Evolutionary conservation across 345 rosid species (phyloP).

Genomic region (Eucalyptus polybractea): DNA sequence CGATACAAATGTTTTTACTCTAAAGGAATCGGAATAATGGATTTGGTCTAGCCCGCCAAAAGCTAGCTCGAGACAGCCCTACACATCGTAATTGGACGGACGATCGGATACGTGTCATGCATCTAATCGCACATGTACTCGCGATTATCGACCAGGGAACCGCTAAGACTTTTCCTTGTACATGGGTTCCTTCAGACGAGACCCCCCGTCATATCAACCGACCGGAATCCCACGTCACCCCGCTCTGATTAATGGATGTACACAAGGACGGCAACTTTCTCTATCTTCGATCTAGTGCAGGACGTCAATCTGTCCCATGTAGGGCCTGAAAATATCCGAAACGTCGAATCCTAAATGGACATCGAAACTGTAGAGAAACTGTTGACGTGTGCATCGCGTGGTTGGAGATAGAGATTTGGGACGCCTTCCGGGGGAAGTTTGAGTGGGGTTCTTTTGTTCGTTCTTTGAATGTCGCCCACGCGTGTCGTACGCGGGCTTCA

Average conservation of each 20-base stretch:
- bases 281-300: not conserved
- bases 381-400: not conserved
- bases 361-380: not conserved
- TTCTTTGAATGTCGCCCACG: not conserved
- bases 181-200: not conserved
- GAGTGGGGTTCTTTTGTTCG: not conserved
- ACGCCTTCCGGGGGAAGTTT: not conserved
- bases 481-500: not conserved
- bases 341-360: not conserved
- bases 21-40: not conserved
- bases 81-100: not conserved
- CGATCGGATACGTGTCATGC: not conserved
- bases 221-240: not conserved
- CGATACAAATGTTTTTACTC: rapidly evolving
- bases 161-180: not conserved
- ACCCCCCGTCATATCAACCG: not conserved
- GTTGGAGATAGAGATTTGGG: not conserved
- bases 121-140: not conserved
- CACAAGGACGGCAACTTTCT: not conserved
- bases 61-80: no score
- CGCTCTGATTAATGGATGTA: not conserved
- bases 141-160: not conserved
- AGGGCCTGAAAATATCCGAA: not conserved
- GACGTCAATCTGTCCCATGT: not conserved
- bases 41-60: not conserved